Percentiles rank a stretch among this genome's conserved stretches.
These are phyloP conservation scores for Ganoderma boninense DNA, from an alignment of 1,284 basidiomycete genomes.

Conservation along the genomic window DNA sequence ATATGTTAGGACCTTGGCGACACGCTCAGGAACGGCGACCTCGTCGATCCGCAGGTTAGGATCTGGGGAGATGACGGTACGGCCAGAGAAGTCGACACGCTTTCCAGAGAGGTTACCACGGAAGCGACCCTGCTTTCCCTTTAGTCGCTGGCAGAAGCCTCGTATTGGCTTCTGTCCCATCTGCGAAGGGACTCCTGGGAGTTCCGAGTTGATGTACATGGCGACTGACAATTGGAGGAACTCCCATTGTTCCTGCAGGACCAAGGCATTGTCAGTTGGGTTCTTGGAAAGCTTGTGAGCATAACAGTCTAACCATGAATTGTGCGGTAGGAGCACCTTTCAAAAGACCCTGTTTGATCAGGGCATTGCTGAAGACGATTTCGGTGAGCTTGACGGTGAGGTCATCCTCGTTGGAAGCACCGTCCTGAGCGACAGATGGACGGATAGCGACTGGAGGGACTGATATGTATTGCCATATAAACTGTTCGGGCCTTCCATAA, in stretches of 20 bases:
- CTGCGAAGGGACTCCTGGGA: slow-evolving; percentile 90
- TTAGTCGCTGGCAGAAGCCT: slow-evolving; percentile 97
- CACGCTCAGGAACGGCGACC: slow-evolving; percentile 96
- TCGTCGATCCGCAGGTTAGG: slow-evolving; percentile 98
- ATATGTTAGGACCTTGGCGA: slow-evolving; percentile 96
- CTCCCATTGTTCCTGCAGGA: slow-evolving; percentile 93
- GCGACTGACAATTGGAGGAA: slow-evolving; percentile 95
- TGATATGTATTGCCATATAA: slow-evolving; percentile 99
- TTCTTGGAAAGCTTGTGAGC: slow-evolving; percentile 13
- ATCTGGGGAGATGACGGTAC: slow-evolving; percentile 99
- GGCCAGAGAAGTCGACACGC: slow-evolving; percentile 98
- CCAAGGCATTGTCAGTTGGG: slow-evolving; percentile 24
- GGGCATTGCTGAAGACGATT: slow-evolving; percentile 94
- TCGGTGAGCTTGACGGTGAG: slow-evolving; percentile 97
- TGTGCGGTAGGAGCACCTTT: slow-evolving; percentile 90
- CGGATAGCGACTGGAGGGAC: slow-evolving; percentile 98
- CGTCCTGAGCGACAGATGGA: slow-evolving; percentile 97
- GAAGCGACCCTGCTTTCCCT: slow-evolving; percentile 99
- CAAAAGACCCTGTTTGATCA: slow-evolving; percentile 90
- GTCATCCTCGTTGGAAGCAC: slow-evolving; percentile 98
- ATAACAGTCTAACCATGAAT: slow-evolving; percentile 74
- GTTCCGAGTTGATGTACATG: slow-evolving; percentile 98
- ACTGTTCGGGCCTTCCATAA: slow-evolving; percentile 95
- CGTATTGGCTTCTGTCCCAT: slow-evolving; percentile 92
- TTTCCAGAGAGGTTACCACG: slow-evolving; percentile 98